Base-by-base conservation (phyloP, 192 early-diverging fungal species). In the Endogone sp. region DNA sequence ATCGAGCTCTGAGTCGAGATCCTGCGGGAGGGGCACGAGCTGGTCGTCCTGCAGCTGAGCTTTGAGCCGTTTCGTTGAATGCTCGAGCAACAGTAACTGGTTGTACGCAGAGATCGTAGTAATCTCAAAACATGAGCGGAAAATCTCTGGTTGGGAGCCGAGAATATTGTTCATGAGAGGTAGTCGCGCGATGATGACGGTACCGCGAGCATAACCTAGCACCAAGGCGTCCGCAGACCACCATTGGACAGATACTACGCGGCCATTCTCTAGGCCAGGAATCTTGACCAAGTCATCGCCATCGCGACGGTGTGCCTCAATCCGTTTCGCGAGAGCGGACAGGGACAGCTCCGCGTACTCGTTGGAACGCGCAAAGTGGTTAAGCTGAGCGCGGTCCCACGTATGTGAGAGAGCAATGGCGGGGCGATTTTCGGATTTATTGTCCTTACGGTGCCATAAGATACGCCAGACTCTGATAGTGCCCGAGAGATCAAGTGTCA, bases 151-250 rank as follows among this genome's bases (percentile, higher is more conserved):
- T 32, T 76, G 68, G 23, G 77, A 70, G 31, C 79, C 75, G n/a
- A 81, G 60, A 37, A 81, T 81, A 57, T 81, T 81, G 11, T 71
- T 37, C 68, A 84, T 64, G 2, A 79, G 64, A 3, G 84, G 74
- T 23, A 86, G 66, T 29, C 79, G 67, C 2, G 78, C 57, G 32
- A 89, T 80, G 27, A 79, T 76, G 55, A 88, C 68, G 13, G 75
- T 71, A 22, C 88, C 88, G 59, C 85, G 72, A 37, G 70, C 71
- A 56, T 84, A 89, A 3, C 79, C 69, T 20, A 89, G 55, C 2
- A 78, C 64, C 37, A 88, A 65, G 10, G 80, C 77, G 57, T 79
- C 68, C 54, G 78, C 69, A 27, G 88, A 70, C 88, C 86, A 89
- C 76, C 80, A 89, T 11, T 76, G 72, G 55, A 81, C 78, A 2